Conservation (phyloP, 495 filamentous ascomycete genomes). For the Trichocladium uniseriatum region DNA sequence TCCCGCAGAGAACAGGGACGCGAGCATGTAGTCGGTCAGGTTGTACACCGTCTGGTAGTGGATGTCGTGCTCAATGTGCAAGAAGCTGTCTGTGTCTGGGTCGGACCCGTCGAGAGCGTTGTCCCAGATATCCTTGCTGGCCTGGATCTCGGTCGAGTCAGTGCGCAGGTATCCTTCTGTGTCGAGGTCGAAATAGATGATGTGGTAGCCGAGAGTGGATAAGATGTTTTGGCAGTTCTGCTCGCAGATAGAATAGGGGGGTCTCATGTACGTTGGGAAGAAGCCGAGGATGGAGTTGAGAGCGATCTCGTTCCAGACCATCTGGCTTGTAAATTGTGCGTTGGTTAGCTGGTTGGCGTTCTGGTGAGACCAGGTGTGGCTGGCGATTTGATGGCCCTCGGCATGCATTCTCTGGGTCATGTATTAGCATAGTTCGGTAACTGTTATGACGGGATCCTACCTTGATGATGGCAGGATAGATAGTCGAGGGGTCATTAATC, state of each 20-base stretch:
- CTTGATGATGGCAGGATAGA: constrained; percentile 52
- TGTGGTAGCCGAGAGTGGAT: constrained; percentile 62
- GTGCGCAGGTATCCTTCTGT: constrained; percentile 69
- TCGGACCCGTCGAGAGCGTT: constrained; percentile 42
- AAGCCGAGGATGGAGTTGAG: constrained; percentile 69
- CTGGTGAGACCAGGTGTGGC: constrained; percentile 80
- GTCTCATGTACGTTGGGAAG: constrained; percentile 79
- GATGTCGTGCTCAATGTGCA: constrained; percentile 73
- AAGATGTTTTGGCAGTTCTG: constrained; percentile 52
- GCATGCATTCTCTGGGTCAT: constrained; percentile 46
- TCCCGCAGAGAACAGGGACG: constrained; percentile 45
- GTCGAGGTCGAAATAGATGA: constrained; percentile 67
- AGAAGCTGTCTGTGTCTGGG: constrained; percentile 38
- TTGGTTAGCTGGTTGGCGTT: constrained; percentile 51
- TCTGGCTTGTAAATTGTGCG: constrained; percentile 53
- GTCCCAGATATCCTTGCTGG: constrained; percentile 64
- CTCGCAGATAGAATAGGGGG: constrained; percentile 68
- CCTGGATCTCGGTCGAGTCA: constrained; percentile 50
- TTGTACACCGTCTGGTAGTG: constrained; percentile 69
- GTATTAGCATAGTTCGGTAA: constrained; percentile 14
- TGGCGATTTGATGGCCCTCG: constrained; percentile 73
- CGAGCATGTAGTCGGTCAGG: constrained; percentile 65
- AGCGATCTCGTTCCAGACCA: constrained; percentile 72
- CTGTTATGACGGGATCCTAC: constrained; percentile 18
- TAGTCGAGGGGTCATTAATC: constrained; percentile 51